Evolutionary conservation across 2,329 filamentous ascomycete species (phyloP).

Genomic region (Daldinia sp.): DNA sequence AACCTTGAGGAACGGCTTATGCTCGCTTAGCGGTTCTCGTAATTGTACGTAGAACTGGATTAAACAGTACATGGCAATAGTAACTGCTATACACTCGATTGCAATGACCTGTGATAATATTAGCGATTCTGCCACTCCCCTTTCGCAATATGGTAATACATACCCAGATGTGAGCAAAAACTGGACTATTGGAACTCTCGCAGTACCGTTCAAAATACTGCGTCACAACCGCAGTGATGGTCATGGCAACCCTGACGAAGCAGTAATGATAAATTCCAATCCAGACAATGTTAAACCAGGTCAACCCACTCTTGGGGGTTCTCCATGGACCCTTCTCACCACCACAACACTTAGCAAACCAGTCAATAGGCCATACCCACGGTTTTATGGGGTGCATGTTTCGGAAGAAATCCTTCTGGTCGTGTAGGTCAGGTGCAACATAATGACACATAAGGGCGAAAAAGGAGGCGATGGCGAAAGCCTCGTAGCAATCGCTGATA

Average conservation of each 20-base stretch:
- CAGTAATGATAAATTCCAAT: constrained; percentile 88
- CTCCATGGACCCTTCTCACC: constrained; percentile 77
- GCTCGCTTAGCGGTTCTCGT: constrained; percentile 72
- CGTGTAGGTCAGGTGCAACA: constrained; percentile 79
- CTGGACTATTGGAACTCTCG: constrained; percentile 79
- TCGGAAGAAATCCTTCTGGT: constrained; percentile 86
- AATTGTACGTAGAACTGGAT: constrained; percentile 89
- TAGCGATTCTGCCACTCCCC: constrained; percentile 14
- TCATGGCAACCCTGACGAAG: constrained; percentile 83
- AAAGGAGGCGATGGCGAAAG: constrained; percentile 88
- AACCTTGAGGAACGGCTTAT: constrained; percentile 83
- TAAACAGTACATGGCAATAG: constrained; percentile 88
- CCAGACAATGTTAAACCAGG: constrained; percentile 92
- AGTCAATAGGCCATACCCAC: constrained; percentile 81
- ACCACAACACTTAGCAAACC: constrained; percentile 77
- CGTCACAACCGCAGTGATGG: constrained; percentile 79
- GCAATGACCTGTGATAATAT: constrained; percentile 64
- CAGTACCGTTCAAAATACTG: constrained; percentile 80
- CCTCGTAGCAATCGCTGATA: constrained; percentile 87
- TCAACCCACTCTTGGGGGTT: constrained; percentile 82
- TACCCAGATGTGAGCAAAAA: constrained; percentile 89
- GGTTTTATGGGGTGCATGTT: constrained; percentile 71
- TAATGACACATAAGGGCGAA: constrained; percentile 87
- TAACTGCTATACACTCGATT: constrained; percentile 78
- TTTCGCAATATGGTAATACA: constrained; percentile 38